Conservation (phyloP, 345 rosid genomes). For the Pugionium cornutum region DNA sequence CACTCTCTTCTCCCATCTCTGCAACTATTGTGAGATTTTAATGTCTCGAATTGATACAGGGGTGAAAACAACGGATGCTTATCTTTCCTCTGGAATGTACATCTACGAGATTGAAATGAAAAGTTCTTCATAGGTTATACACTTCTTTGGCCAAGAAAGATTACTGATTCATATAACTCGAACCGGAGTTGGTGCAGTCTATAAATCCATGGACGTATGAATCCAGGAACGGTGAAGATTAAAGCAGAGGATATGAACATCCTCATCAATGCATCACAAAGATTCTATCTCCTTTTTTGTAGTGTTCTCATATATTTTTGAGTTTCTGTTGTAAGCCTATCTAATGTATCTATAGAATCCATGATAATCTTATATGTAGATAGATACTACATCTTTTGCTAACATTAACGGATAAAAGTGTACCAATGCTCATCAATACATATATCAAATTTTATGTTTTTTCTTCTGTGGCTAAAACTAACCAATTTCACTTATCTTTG, state of each 20-base stretch:
- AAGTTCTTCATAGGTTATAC: slow-evolving; percentile 25
- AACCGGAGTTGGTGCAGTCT: too few relatives aligned
- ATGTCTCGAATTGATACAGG: slow-evolving; percentile 40
- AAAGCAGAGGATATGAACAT: background rate
- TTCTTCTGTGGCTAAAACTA: background rate
- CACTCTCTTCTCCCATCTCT: background rate
- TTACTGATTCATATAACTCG: too few relatives aligned
- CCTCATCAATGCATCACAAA: slow-evolving; percentile 15
- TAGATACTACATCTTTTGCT: too few relatives aligned
- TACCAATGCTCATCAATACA: slow-evolving; percentile 18
- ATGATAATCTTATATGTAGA: slow-evolving; percentile 3
- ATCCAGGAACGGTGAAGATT: too few relatives aligned
- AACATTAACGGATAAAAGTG: slow-evolving; percentile 6
- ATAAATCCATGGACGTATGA: too few relatives aligned
- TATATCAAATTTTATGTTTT: background rate
- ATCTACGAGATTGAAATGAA: slow-evolving; percentile 22
- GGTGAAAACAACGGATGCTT: slow-evolving; percentile 54
- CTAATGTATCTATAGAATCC: slow-evolving; percentile 23
- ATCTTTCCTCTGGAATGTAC: slow-evolving; percentile 45
- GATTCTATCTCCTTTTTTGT: slow-evolving; percentile 1
- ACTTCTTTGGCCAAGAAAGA: slow-evolving; percentile 17
- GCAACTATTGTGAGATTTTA: slow-evolving; percentile 1
- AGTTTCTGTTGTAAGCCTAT: slow-evolving; percentile 16
- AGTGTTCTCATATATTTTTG: slow-evolving; percentile 3
- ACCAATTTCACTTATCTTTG: slow-evolving; percentile 8